Base-by-base conservation (phyloP, 352 stramenopile species). In the Globisporangium viniferum region DNA sequence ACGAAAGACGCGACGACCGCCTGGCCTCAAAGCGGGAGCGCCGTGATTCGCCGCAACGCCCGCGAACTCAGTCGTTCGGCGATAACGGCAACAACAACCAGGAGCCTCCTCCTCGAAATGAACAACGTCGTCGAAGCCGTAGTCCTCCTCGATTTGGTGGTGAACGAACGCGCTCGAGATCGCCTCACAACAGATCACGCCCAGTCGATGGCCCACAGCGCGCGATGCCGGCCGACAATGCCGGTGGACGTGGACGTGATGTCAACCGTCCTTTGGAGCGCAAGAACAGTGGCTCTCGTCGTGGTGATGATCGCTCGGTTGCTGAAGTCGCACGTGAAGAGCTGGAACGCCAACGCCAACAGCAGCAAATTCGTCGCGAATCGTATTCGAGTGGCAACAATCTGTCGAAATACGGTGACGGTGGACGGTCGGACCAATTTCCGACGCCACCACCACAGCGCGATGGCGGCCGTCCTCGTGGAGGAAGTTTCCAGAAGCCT, bases 291-390 rank as follows among this genome's bases (percentile, higher is more conserved):
- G 63, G 75, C 46, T 72, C 67, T 9, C 74, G 68, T 5, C 51
- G 58, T 64, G 66, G 74, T 33, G 76, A 82, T 54, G 73, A 87
- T 3, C 77, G 79, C 31, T 86, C 78, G 20, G 84, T 88, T 62
- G 81, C 79, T 1, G 79, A 83, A 54, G 65, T 86, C 68, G 77
- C 79, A 18, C 77, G 75, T n/a, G 74, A 87, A 33, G 77, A 87
- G 35, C 73, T 77, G 44, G 69, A 83, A 57, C 71, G 82, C 12
- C 71, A 86, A 36, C 79, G 73, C 1, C 73, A 81, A 33, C 68
- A 81, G 31, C 62, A 79, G 12, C 75, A 74, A 20, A 65, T 69
- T 18, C 81, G 72, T n/a, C 79, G 74, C 59, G 75, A 80, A 5
- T 63, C 29, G 44, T n/a, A 58, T 27, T 59, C 54, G 68, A 51